phyloP scores from a whole-genome alignment of 495 filamentous ascomycete species.

The Penicillium angulare region DNA sequence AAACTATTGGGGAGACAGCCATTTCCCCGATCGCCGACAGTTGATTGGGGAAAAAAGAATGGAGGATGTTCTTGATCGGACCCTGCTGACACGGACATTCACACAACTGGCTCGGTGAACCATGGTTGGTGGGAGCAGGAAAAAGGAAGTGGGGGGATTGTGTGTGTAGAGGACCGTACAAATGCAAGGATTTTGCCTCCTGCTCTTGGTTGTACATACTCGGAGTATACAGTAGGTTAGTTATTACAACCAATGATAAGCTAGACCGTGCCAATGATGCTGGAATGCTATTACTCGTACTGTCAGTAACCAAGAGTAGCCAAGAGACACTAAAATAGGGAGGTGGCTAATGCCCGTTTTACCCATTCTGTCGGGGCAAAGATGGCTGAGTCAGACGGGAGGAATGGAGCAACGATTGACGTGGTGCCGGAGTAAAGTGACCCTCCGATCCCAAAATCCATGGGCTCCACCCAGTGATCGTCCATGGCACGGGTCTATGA shows the following conservation, averaged over 20 bases:
- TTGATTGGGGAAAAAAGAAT: not conserved
- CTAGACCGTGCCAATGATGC: too few species aligned
- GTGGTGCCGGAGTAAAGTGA: too few species aligned
- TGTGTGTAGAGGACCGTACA: not conserved
- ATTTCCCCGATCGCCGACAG: not conserved
- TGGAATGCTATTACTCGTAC: too few species aligned
- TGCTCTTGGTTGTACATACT: too few species aligned
- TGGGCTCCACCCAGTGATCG: constrained; percentile 22
- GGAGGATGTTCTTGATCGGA: constrained; percentile 4
- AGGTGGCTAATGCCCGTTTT: too few species aligned
- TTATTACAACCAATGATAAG: too few species aligned
- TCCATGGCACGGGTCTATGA: constrained; percentile 26
- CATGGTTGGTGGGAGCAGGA: not conserved
- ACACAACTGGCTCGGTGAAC: not conserved
- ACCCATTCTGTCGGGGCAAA: not conserved
- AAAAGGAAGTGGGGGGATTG: not conserved
- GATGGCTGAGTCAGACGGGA: constrained; percentile 1
- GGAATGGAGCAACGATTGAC: not conserved
- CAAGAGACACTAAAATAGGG: too few species aligned
- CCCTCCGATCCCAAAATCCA: too few species aligned
- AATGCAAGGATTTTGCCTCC: too few species aligned
- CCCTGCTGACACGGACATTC: constrained; percentile 1
- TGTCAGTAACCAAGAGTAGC: too few species aligned
- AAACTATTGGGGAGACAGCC: not conserved
- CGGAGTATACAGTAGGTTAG: too few species aligned